These are phyloP conservation scores for Starmerella riodocensis DNA, from an alignment of 805 yeast species.

Conservation along the genomic window DNA sequence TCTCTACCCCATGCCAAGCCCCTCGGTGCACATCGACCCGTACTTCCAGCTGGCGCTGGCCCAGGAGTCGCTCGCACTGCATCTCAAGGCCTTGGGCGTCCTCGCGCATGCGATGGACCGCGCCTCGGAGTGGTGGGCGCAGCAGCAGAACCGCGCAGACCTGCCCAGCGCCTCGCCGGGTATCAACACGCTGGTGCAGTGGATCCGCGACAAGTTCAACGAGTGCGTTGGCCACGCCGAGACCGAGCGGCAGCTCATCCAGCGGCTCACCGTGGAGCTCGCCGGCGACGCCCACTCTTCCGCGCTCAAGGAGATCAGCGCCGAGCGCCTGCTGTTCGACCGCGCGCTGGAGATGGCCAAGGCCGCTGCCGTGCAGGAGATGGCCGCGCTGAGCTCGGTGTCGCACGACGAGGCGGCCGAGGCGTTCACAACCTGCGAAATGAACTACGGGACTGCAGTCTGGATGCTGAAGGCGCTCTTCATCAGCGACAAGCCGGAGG, in stretches of 20 bases:
- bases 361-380: constrained; percentile 79
- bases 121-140: constrained; percentile 82
- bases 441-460: constrained; percentile 77
- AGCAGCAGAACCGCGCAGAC: constrained; percentile 9
- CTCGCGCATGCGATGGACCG: constrained; percentile 75
- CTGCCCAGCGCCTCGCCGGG: constrained; percentile 10
- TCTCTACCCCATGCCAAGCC: constrained; percentile 1
- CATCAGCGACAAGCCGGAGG: constrained; percentile 33
- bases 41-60: constrained; percentile 28
- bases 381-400: constrained; percentile 44
- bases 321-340: constrained; percentile 81
- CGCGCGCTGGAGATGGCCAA: constrained; percentile 88
- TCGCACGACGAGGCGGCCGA: constrained; percentile 26
- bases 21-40: constrained; percentile 11
- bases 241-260: constrained; percentile 41
- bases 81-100: constrained; percentile 69
- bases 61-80: constrained; percentile 76
- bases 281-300: constrained; percentile 8
- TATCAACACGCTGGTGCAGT: constrained; percentile 51
- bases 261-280: constrained; percentile 12
- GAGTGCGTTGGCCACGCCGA: constrained; percentile 85
- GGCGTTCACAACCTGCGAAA: constrained; percentile 41
- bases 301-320: constrained; percentile 28
- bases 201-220: constrained; percentile 81
- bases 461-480: constrained; percentile 91